A percentile compares a stretch with the other conserved stretches of the same genome.
phyloP scores from a whole-genome alignment of 352 stramenopile species.

The Globisporangium barbulae region DNA sequence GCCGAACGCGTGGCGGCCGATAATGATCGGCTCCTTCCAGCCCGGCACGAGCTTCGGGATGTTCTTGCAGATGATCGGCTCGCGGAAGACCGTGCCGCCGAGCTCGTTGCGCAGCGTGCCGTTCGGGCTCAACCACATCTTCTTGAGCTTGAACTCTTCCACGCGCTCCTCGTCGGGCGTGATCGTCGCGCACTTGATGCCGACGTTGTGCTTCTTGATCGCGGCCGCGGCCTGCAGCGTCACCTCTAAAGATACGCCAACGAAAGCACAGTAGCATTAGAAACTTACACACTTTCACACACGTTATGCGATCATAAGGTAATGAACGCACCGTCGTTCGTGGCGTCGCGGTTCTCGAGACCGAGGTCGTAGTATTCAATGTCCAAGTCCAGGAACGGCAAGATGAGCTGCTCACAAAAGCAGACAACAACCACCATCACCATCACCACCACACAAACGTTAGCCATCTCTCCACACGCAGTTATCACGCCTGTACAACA shows the following conservation, averaged over 20 bases:
- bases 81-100: constrained; percentile 86
- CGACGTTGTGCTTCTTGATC: constrained; percentile 78
- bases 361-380: constrained; percentile 88
- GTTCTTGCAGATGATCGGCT: constrained; percentile 87
- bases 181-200: constrained; percentile 90
- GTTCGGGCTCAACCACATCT: constrained; percentile 85
- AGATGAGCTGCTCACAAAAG: constrained; percentile 45
- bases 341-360: constrained; percentile 75
- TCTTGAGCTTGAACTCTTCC: constrained; percentile 80
- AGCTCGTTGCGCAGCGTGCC: constrained; percentile 86
- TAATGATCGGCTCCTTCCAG: constrained; percentile 87
- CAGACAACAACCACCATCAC: not conserved
- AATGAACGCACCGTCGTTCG: constrained; percentile 48
- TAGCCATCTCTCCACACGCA: not conserved
- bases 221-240: constrained; percentile 74
- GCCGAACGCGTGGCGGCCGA: constrained; percentile 85
- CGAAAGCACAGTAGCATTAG: not conserved
- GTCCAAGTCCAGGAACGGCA: constrained; percentile 79
- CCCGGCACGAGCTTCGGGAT: constrained; percentile 82
- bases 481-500: not conserved
- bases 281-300: not conserved
- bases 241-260: constrained; percentile 33
- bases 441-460: not conserved
- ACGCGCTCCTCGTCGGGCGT: constrained; percentile 84
- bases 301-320: not conserved